phyloP scores from a whole-genome alignment of 805 yeast genomes.

The Candida awuae region DNA sequence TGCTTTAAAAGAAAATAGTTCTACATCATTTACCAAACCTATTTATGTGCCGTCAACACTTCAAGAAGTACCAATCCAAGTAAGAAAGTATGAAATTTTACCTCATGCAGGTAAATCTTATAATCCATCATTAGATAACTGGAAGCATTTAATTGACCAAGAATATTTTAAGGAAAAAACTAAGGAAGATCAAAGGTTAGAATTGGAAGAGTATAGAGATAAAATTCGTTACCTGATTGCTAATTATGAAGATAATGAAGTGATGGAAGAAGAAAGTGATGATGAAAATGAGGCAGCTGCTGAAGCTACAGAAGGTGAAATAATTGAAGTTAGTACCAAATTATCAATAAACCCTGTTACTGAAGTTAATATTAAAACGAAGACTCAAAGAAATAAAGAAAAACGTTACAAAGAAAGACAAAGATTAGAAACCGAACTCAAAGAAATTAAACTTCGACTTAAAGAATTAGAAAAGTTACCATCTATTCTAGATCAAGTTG shows the following conservation, averaged over 20 bases:
- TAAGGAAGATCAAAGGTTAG: constrained; percentile 55
- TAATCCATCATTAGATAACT: constrained; percentile 77
- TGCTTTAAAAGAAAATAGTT: constrained; percentile 26
- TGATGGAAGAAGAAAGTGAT: constrained; percentile 35
- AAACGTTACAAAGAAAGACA: constrained; percentile 52
- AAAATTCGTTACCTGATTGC: constrained; percentile 60
- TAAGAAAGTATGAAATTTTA: constrained; percentile 40
- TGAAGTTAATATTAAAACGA: constrained; percentile 62
- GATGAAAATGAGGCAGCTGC: constrained; percentile 34
- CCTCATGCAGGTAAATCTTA: constrained; percentile 90
- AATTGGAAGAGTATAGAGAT: constrained; percentile 53
- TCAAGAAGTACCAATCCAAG: constrained; percentile 41
- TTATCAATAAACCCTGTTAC: constrained; percentile 72
- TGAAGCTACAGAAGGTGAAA: constrained; percentile 29
- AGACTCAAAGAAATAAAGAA: constrained; percentile 65
- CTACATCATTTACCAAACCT: constrained; percentile 42
- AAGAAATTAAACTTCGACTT: constrained; percentile 52
- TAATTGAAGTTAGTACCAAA: constrained; percentile 21
- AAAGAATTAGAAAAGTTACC: constrained; percentile 48
- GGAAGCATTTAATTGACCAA: constrained; percentile 63
- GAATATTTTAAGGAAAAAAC: constrained; percentile 62
- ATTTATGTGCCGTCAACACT: constrained; percentile 49
- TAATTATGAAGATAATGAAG: constrained; percentile 52
- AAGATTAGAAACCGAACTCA: constrained; percentile 45
- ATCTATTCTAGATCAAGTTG: constrained; percentile 30